Percentiles rank a stretch among this genome's conserved stretches.
phyloP scores from a whole-genome alignment of 495 filamentous ascomycete species.

The Lepidopterella palustris region DNA sequence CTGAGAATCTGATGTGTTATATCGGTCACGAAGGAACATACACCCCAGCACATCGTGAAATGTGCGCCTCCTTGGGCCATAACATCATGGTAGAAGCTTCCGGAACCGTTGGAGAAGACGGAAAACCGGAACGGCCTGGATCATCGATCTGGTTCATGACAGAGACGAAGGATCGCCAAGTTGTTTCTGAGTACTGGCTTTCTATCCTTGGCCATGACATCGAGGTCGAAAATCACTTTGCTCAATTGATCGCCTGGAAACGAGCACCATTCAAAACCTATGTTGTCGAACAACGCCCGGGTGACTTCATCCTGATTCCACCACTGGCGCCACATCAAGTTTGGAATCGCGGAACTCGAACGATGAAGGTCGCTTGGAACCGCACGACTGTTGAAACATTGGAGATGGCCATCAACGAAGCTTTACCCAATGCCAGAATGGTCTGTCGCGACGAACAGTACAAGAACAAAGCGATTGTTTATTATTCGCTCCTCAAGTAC shows the following conservation, averaged over 20 bases:
- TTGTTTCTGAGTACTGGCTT: conserved; percentile 87
- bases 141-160: conserved; percentile 99
- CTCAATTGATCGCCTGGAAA: conserved; percentile 87
- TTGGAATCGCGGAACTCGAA: conserved; percentile 92
- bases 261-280: conserved; percentile 87
- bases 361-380: conserved; percentile 98
- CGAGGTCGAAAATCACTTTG: conserved; percentile 93
- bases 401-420: conserved; percentile 75
- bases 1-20: conserved; percentile 97
- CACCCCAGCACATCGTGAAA: conserved; percentile 91
- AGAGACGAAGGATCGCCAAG: conserved; percentile 75
- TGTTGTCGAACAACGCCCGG: conserved; percentile 84
- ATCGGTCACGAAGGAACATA: conserved; percentile 97
- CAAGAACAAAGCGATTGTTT: conserved; percentile 95
- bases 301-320: conserved; percentile 93
- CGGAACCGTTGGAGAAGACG: conserved; percentile 45
- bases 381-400: conserved; percentile 89
- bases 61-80: conserved; percentile 93
- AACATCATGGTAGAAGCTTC: conserved; percentile 97
- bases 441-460: conserved; percentile 99
- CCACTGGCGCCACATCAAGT: conserved; percentile 96
- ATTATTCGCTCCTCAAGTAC: conserved; percentile 74
- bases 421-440: conserved; percentile 76
- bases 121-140: conserved; percentile 65
- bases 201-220: conserved; percentile 89